Percentiles rank a stretch among this genome's conserved stretches.
Conservation (phyloP, 164 flowering plant genomes). For the Amborella trichopoda region DNA sequence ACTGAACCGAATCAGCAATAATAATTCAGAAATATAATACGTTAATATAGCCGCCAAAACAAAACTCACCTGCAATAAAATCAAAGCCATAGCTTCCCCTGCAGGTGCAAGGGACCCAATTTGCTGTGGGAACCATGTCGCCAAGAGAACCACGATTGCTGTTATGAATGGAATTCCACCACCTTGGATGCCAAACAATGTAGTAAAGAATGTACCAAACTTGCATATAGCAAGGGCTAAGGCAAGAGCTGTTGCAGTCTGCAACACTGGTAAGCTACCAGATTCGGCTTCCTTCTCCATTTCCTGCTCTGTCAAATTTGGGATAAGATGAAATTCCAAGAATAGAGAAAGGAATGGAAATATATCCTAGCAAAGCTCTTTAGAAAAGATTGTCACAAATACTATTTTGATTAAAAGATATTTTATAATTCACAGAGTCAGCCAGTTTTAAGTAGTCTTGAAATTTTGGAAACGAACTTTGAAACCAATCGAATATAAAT, state of each 20-base stretch:
- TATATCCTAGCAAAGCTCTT: neutral
- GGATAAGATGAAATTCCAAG: neutral
- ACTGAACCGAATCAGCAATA: too few species aligned
- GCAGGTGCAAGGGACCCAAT: conserved; percentile 64
- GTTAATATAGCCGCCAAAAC: neutral
- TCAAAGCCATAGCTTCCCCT: conserved; percentile 56
- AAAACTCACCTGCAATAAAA: conserved; percentile 64
- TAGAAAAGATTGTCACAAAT: too few species aligned
- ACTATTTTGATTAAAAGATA: too few species aligned
- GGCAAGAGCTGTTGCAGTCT: conserved; percentile 63
- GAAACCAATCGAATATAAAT: too few species aligned
- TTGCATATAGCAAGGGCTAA: conserved; percentile 61
- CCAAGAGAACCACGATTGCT: conserved; percentile 53
- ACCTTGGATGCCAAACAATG: conserved; percentile 38
- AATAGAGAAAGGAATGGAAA: neutral
- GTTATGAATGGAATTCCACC: conserved; percentile 60
- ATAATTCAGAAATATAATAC: neutral
- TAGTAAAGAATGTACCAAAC: conserved; percentile 26
- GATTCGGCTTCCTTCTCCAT: conserved; percentile 13
- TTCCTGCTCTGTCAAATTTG: conserved; percentile 31
- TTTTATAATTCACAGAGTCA: too few species aligned
- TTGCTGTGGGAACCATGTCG: conserved; percentile 45
- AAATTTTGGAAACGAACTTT: too few species aligned
- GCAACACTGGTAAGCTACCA: conserved; percentile 34
- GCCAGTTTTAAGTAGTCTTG: too few species aligned